Conservation (phyloP, 768 basidiomycete species). For the Mycena latifolia region DNA sequence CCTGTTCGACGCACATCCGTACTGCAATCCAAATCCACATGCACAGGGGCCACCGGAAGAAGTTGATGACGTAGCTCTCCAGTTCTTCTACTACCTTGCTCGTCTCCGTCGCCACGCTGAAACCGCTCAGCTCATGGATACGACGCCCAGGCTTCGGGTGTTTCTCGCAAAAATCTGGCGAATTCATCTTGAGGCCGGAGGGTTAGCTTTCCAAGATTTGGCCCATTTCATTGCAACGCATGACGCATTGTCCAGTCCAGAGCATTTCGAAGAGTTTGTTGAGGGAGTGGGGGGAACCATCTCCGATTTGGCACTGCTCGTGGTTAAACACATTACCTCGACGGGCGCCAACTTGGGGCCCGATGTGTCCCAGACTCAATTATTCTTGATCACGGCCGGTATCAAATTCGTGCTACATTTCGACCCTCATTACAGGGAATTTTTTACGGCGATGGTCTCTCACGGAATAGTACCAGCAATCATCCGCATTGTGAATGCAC, state of each 20-base stretch:
- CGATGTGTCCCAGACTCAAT: background rate
- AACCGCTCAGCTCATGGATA: background rate
- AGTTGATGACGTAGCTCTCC: background rate
- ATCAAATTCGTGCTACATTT: background rate
- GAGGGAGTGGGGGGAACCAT: background rate
- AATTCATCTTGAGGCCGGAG: background rate
- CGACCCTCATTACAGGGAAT: background rate
- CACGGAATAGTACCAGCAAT: background rate
- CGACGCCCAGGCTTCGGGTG: background rate
- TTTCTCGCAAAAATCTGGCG: constrained; percentile 4
- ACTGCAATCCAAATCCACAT: background rate
- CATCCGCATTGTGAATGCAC: background rate
- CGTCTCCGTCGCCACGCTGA: background rate
- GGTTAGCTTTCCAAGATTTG: background rate
- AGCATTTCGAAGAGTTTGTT: background rate
- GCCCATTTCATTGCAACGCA: background rate
- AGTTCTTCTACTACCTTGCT: background rate
- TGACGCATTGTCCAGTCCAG: background rate
- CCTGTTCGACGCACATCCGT: background rate
- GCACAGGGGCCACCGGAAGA: background rate
- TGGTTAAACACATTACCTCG: background rate
- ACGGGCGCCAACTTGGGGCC: background rate
- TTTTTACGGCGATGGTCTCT: background rate
- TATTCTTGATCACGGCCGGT: background rate
- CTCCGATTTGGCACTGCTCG: background rate